Conservation (phyloP, 768 basidiomycete species). For the Hysterangium stoloniferum region DNA sequence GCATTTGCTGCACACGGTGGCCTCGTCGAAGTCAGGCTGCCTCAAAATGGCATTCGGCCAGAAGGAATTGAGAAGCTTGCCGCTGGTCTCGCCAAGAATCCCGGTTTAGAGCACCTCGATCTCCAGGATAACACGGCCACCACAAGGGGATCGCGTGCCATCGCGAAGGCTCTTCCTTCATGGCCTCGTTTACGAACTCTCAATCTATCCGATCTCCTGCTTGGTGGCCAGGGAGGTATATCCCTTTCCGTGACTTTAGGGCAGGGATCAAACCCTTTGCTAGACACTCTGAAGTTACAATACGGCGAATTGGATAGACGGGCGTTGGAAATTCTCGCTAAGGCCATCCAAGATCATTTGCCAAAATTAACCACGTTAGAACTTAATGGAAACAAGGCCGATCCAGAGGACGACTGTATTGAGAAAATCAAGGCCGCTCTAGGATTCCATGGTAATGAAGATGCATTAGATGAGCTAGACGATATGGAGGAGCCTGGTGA, state of each 20-base stretch:
- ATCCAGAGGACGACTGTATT: conserved; percentile 37
- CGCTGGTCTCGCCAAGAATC: conserved; percentile 60
- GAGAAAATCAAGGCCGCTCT: conserved; percentile 33
- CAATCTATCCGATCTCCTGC: conserved; percentile 60
- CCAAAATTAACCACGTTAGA: conserved; percentile 60
- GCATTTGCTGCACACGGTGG: conserved; percentile 82
- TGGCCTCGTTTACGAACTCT: conserved; percentile 65
- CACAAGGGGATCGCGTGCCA: conserved; percentile 43
- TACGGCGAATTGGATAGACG: conserved; percentile 2
- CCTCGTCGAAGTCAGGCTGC: conserved; percentile 81
- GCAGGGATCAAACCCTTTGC: not conserved
- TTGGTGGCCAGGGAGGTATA: conserved; percentile 58
- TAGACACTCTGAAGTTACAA: conserved; percentile 4
- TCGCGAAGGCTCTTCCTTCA: conserved; percentile 53
- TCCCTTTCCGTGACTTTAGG: not conserved
- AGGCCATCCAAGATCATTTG: conserved; percentile 33
- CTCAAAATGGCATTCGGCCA: conserved; percentile 97
- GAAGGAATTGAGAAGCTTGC: conserved; percentile 80
- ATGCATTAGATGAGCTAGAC: not conserved
- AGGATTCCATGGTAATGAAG: conserved; percentile 20
- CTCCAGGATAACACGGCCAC: conserved; percentile 88
- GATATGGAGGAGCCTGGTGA: conserved; percentile 3
- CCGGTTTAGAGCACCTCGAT: conserved; percentile 68
- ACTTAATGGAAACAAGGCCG: conserved; percentile 66
- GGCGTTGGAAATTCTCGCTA: conserved; percentile 1